Conservation (phyloP, 805 yeast genomes). For the Lipomyces chichibuensis region DNA sequence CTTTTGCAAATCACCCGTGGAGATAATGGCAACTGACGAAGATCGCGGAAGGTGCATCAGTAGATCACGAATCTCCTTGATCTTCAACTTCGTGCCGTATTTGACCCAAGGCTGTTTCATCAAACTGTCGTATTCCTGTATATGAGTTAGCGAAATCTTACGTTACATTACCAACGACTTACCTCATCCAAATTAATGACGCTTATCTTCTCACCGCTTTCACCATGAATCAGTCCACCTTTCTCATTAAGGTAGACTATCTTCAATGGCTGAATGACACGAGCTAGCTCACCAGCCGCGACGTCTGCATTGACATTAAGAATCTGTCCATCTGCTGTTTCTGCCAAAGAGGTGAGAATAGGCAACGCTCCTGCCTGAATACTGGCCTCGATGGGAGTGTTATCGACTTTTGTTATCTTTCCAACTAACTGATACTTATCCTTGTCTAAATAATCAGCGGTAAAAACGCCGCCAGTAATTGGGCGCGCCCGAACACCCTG, state of each 20-base stretch:
- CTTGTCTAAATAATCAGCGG: conserved; percentile 87
- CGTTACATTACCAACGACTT: neutral
- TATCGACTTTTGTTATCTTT: conserved; percentile 80
- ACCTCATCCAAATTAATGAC: conserved; percentile 87
- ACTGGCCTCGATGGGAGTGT: conserved; percentile 88
- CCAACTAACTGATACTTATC: conserved; percentile 94
- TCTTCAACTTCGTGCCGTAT: conserved; percentile 96
- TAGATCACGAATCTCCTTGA: conserved; percentile 93
- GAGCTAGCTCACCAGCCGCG: conserved; percentile 97
- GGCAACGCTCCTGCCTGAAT: conserved; percentile 97
- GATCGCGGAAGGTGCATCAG: conserved; percentile 94
- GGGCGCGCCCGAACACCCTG: conserved; percentile 99
- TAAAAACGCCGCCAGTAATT: conserved; percentile 95
- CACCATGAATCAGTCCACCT: conserved; percentile 95
- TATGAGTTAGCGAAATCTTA: neutral
- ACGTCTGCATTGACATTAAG: conserved; percentile 98
- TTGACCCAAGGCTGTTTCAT: conserved; percentile 97
- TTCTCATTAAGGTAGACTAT: conserved; percentile 95
- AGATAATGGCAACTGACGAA: conserved; percentile 95
- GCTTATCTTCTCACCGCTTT: conserved; percentile 85
- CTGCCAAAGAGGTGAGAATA: conserved; percentile 93
- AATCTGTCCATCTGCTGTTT: conserved; percentile 94
- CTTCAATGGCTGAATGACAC: conserved; percentile 95
- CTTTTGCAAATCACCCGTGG: conserved; percentile 92
- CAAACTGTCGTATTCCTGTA: conserved; percentile 75